Percentiles rank a stretch among this genome's conserved stretches.
These are phyloP conservation scores for Botryobasidium botryosum DNA, from an alignment of 768 basidiomycete species.

Conservation along the genomic window DNA sequence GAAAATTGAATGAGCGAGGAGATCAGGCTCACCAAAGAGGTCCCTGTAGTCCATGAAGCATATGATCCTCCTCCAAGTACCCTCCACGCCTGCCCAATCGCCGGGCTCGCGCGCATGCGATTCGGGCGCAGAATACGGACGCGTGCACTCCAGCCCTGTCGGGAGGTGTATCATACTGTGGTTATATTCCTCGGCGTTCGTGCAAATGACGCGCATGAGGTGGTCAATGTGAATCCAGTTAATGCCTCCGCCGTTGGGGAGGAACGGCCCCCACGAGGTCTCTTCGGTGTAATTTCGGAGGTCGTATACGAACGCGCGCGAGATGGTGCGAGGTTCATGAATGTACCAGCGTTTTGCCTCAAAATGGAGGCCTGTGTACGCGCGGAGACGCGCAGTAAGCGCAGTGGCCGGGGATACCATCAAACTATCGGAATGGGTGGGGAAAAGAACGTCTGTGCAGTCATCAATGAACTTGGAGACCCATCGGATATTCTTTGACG, in stretches of 20 bases:
- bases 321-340: constrained; percentile 27
- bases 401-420: too few relatives aligned
- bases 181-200: constrained; percentile 29
- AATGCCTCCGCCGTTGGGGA: constrained; percentile 16
- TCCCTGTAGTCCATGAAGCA: constrained; percentile 62
- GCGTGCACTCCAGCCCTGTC: not conserved
- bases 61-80: constrained; percentile 56
- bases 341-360: too few relatives aligned
- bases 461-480: too few relatives aligned
- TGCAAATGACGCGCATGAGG: constrained; percentile 35
- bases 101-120: constrained; percentile 16
- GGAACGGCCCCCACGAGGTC: constrained; percentile 45
- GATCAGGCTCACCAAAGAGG: too few relatives aligned
- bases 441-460: too few relatives aligned
- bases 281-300: constrained; percentile 36
- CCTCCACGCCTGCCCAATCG: constrained; percentile 66
- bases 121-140: constrained; percentile 36
- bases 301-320: constrained; percentile 47
- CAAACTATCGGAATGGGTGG: too few relatives aligned
- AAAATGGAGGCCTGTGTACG: too few relatives aligned
- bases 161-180: not conserved
- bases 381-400: too few relatives aligned
- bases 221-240: constrained; percentile 52
- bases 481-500: too few relatives aligned
- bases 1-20: too few relatives aligned